Evolutionary conservation across 2,329 filamentous ascomycete genomes (phyloP).

Genomic region (Aspergillus caelatus): DNA sequence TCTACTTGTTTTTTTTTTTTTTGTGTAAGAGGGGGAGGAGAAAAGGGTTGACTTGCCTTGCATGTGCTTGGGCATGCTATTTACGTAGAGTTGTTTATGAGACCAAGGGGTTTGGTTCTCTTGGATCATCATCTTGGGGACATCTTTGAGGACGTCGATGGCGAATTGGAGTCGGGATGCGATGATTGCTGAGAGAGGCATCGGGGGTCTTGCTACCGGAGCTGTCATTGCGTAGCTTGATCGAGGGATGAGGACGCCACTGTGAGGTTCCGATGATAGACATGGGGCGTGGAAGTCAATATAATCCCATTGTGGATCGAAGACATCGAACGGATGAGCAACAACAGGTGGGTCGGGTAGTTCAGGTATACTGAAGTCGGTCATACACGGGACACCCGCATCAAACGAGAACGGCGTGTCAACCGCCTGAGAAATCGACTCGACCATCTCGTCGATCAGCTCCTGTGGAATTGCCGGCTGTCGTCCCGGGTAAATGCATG

Average conservation of each 20-base stretch:
- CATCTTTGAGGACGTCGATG: slow-evolving; percentile 50
- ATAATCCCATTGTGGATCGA: not conserved
- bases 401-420: not conserved
- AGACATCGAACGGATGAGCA: not conserved
- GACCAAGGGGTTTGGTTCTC: slow-evolving; percentile 58
- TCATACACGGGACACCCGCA: not conserved
- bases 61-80: slow-evolving; percentile 55
- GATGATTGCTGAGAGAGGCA: slow-evolving; percentile 23
- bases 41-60: too few species aligned
- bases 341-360: not conserved
- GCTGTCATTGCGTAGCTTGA: not conserved
- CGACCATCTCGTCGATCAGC: not conserved
- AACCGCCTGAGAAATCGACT: not conserved
- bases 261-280: not conserved
- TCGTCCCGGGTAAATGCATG: slow-evolving; percentile 51
- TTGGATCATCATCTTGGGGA: slow-evolving; percentile 50
- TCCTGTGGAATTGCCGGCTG: slow-evolving; percentile 13
- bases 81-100: slow-evolving; percentile 55
- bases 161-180: slow-evolving; percentile 36
- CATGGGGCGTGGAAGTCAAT: not conserved
- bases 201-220: slow-evolving; percentile 10
- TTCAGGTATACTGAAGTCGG: not conserved
- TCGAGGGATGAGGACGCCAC: not conserved
- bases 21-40: too few species aligned
- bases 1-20: too few species aligned